phyloP scores from a whole-genome alignment of 257 asterid species.

The Plantago elongata region DNA sequence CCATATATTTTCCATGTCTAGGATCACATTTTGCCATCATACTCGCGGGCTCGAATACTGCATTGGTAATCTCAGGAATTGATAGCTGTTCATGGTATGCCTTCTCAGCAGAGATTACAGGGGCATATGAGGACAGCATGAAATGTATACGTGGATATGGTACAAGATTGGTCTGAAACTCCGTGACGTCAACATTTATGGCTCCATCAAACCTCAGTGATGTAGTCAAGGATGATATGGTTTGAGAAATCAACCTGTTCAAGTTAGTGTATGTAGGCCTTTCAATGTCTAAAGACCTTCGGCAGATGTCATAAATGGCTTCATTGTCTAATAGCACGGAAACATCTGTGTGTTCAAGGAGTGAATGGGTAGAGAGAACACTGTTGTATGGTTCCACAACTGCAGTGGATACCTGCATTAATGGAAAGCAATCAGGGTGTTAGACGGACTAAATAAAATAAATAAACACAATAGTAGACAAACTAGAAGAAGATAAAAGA shows the following conservation, averaged over 20 bases:
- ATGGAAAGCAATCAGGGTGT: neutral
- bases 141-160: constrained; percentile 94
- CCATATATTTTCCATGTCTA: constrained; percentile 92
- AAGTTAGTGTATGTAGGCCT: constrained; percentile 86
- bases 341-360: constrained; percentile 87
- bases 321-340: constrained; percentile 82
- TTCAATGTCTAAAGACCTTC: constrained; percentile 84
- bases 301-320: constrained; percentile 86
- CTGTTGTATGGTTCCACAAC: constrained; percentile 98
- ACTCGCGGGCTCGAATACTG: constrained; percentile 88
- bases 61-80: constrained; percentile 81
- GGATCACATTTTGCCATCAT: constrained; percentile 99
- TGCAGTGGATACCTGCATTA: constrained; percentile 43
- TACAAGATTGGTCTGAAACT: constrained; percentile 91
- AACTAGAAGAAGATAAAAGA: neutral
- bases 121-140: constrained; percentile 94
- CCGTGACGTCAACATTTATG: constrained; percentile 79
- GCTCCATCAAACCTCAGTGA: constrained; percentile 90
- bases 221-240: constrained; percentile 80
- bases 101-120: constrained; percentile 86
- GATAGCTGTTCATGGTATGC: constrained; percentile 90
- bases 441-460: neutral
- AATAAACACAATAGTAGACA: neutral
- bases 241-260: constrained; percentile 80
- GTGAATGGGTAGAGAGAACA: constrained; percentile 87